Base-by-base conservation (phyloP, 768 basidiomycete species). In the Mycena latifolia region DNA sequence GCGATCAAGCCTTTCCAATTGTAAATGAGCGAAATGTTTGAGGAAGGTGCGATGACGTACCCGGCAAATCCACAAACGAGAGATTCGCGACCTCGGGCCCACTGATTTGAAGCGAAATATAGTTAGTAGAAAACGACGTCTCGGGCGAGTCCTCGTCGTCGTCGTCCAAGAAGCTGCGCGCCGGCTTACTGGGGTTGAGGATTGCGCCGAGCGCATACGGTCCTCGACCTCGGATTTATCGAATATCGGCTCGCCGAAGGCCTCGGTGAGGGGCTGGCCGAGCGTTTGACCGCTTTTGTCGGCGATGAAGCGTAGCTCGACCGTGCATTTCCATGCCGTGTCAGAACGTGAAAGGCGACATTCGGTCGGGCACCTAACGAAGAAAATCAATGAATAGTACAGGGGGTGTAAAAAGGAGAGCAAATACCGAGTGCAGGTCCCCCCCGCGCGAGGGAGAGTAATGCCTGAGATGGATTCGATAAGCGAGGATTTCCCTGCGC, bases 391-490 rank as follows among this genome's bases (percentile, higher is more conserved):
- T 11, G 31, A 14, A 17, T 6, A 37, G 41, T 12, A n/a, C n/a
- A n/a, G n/a, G 17, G 25, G n/a, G 47, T 27, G n/a, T 24, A 57
- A 10, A 24, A 22, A 12, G 2, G 18, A 25, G n/a, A 57, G 37
- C 1, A 29, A 69, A 41, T 65, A 88, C 92, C 92, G 82, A 1
- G 92, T 94, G 65, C 92, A 93, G 0, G 92, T 92, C 0, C 92
- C 92, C 11, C 58, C 57, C 7, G 65, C 65, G 41, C 65, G 84
- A 25, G 91, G 91, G 0, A 93, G 78, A 0, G 85, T 89, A 20
- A 93, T 86, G 0, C 91, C 90, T 0, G 90, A 91, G 48, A 93
- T 92, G 0, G 89, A 85, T 69, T 93, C 92, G 14, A 93, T 92
- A 5, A 93, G 81, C 0, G 92, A 93, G 0, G 90, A 92, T 70